Evolutionary conservation across 2,329 filamentous ascomycete genomes (phyloP), one percentile per base, ranked within the genome.

Genomic region (Drechslerella dactyloides): DNA sequence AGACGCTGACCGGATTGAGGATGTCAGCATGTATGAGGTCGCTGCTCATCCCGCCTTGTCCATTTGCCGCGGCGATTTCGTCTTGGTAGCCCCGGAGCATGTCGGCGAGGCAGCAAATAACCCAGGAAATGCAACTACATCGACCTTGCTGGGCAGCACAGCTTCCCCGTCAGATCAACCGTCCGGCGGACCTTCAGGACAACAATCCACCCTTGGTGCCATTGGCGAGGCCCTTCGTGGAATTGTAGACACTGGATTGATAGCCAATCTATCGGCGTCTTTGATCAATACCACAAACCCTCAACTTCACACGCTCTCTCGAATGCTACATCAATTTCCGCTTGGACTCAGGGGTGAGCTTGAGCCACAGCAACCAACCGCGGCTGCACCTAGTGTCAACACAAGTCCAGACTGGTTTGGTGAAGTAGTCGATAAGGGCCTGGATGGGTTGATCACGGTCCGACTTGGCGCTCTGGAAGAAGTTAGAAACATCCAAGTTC

Each of bases 21-120:
- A 85, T 44, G 81, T 86, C 24, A 86, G 85, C 65, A 75, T 87
- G 44, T 87, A 87, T 76, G 85, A 87, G 72, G 82, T 87, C 37
- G 80, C 80, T 61, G 81, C 81, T 1, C 82, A 82, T 37, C 80
- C 81, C n/a, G 80, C 80, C 4, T 74, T 87, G 54, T 82, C 81
- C 42, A 81, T 82, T 42, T 78, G 81, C 44, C 78, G 82, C 69
- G 83, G 82, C 6, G 84, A 86, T 75, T 82, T 85, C 61, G 85
- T 86, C 1, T 76, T 86, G 10, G 76, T 86, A 11, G 75, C 75
- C 17, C 80, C 82, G 15, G 75, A 76, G 51, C 66, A 70, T 33
- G n/a, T 55, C 11, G 33, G 48, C 6, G 66, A 64, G n/a, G 37
- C 21, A 11, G 59, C 53, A 40, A 8, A 8, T 8, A n/a, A 2